Evolutionary conservation across 768 basidiomycete species (phyloP).

Genomic region (Phanerochaete sordida): DNA sequence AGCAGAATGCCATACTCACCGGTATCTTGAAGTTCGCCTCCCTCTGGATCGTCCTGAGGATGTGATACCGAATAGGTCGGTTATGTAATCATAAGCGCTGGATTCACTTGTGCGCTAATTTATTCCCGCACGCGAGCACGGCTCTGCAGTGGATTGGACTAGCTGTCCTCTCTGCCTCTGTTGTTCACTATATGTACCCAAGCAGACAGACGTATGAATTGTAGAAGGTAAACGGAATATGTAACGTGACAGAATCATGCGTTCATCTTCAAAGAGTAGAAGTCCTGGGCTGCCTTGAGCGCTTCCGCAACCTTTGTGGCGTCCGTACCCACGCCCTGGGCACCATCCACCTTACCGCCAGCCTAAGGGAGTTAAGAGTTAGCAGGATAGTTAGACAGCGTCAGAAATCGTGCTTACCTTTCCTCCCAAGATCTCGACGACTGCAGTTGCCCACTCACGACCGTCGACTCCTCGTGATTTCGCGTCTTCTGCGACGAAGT

Average conservation of each 20-base stretch:
- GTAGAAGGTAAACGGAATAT: too few species aligned
- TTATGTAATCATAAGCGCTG: background rate
- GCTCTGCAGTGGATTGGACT: too few species aligned
- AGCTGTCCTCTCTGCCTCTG: too few species aligned
- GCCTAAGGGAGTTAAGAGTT: slow-evolving; percentile 45
- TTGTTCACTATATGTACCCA: too few species aligned
- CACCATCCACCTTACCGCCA: slow-evolving; percentile 91
- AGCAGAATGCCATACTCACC: slow-evolving; percentile 8
- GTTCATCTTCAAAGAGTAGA: slow-evolving; percentile 8
- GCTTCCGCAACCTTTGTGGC: slow-evolving; percentile 64
- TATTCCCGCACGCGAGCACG: too few species aligned
- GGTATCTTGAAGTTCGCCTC: slow-evolving; percentile 9
- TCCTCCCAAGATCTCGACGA: slow-evolving; percentile 80
- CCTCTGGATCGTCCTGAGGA: background rate
- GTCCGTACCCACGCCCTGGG: slow-evolving; percentile 83
- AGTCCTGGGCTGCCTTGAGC: slow-evolving; percentile 49
- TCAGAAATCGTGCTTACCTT: slow-evolving; percentile 53
- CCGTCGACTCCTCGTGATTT: slow-evolving; percentile 75
- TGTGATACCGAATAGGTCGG: background rate
- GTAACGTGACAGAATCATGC: background rate
- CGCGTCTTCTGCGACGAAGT: slow-evolving; percentile 64
- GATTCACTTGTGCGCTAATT: too few species aligned
- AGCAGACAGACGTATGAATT: too few species aligned
- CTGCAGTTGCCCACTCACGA: slow-evolving; percentile 80
- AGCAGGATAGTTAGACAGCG: background rate